Percentiles rank a stretch among this genome's conserved stretches.
phyloP scores from a whole-genome alignment of 164 flowering plant species.

The Liriodendron chinense region DNA sequence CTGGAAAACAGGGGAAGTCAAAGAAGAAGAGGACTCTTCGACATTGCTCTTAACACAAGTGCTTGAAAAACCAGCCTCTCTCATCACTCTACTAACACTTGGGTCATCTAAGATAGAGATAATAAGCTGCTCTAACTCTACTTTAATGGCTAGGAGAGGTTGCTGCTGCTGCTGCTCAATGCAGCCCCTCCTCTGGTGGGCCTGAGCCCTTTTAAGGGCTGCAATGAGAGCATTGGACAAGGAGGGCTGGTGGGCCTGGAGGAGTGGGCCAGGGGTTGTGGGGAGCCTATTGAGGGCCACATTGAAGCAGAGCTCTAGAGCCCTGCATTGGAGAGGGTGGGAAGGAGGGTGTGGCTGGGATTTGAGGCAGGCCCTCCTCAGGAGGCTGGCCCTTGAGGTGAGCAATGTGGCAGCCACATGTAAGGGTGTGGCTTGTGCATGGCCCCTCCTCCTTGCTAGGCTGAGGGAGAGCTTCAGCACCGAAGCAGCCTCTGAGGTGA shows the following conservation, averaged over 20 bases:
- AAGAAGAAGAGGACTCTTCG: constrained; percentile 45
- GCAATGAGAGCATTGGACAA: constrained; percentile 92
- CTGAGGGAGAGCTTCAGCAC: constrained; percentile 74
- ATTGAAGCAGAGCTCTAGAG: constrained; percentile 96
- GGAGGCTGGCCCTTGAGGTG: constrained; percentile 43
- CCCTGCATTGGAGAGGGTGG: constrained; percentile 81
- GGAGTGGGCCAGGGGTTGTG: constrained; percentile 51
- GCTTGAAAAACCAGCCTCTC: constrained; percentile 94
- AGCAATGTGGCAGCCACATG: constrained; percentile 90
- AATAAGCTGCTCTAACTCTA: constrained; percentile 85
- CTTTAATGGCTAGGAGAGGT: constrained; percentile 62
- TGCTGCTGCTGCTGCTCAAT: constrained; percentile 56
- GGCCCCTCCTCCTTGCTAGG: constrained; percentile 83
- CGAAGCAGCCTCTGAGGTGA: constrained; percentile 92
- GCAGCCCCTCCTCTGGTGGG: constrained; percentile 78
- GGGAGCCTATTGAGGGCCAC: constrained; percentile 94
- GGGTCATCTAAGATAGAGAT: constrained; percentile 92
- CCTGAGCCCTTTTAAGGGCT: constrained; percentile 92
- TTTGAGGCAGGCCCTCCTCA: constrained; percentile 79
- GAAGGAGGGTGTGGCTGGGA: constrained; percentile 57
- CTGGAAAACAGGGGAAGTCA: constrained; percentile 42
- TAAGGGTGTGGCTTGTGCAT: constrained; percentile 92
- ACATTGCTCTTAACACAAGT: constrained; percentile 64
- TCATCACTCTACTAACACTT: constrained; percentile 93
- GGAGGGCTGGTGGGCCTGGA: constrained; percentile 54